Percentiles rank a stretch among this genome's conserved stretches.
These are phyloP conservation scores for Colletotrichum kahawae DNA, from an alignment of 2,329 filamentous ascomycete species.

Conservation along the genomic window DNA sequence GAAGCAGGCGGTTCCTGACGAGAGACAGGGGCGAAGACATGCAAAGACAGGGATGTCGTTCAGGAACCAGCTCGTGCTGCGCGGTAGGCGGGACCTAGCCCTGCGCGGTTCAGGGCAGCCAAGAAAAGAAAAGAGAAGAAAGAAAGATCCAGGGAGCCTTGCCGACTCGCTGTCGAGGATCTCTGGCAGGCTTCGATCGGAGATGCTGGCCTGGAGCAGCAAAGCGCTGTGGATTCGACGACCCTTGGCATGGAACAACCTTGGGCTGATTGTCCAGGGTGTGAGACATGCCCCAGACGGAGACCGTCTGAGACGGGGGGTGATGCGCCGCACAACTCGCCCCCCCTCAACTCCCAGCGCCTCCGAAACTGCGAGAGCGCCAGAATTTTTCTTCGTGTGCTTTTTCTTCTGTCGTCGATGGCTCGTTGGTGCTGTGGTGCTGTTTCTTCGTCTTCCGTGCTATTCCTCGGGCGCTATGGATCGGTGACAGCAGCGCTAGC, in stretches of 20 bases:
- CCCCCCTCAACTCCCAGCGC: conserved; percentile 1
- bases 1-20: not conserved
- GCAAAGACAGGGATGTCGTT: not conserved
- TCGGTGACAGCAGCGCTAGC: not conserved
- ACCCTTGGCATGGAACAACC: not conserved
- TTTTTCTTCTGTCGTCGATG: not conserved
- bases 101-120: conserved; percentile 17
- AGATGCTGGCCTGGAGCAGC: conserved; percentile 6
- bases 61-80: not conserved
- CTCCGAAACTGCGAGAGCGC: conserved; percentile 15
- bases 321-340: not conserved
- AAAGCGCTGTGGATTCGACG: conserved; percentile 12
- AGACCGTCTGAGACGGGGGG: conserved; percentile 28
- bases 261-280: conserved; percentile 13
- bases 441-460: not conserved
- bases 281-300: conserved; percentile 35
- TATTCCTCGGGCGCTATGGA: not conserved
- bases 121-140: not conserved
- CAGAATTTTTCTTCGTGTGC: not conserved
- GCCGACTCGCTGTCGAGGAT: conserved; percentile 1
- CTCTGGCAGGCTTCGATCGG: conserved; percentile 10
- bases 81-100: not conserved
- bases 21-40: not conserved
- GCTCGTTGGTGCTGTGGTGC: not conserved
- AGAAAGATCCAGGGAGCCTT: not conserved